Conservation (phyloP, 805 yeast genomes). For the Pichia cabralensis region DNA sequence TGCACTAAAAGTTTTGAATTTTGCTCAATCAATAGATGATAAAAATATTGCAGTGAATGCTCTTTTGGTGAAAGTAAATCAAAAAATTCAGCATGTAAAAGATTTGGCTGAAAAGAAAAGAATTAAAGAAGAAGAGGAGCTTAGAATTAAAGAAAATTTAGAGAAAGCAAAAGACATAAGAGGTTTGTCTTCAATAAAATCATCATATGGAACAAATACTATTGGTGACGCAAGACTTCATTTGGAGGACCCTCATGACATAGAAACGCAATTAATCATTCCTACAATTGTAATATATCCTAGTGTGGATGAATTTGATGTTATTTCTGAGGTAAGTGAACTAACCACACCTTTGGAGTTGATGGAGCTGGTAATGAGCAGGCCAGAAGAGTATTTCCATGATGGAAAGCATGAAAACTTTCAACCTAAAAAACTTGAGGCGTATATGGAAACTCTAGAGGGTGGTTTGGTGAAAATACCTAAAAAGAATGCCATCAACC, state of each 20-base stretch:
- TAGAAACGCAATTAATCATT: conserved; percentile 68
- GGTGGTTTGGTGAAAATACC: conserved; percentile 88
- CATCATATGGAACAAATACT: conserved; percentile 46
- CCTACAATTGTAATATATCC: conserved; percentile 82
- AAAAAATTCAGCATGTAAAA: conserved; percentile 17
- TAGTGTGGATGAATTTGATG: conserved; percentile 74
- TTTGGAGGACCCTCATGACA: conserved; percentile 56
- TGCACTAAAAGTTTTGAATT: conserved; percentile 52
- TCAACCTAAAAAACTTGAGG: conserved; percentile 47
- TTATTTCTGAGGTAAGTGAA: conserved; percentile 67
- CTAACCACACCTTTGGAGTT: conserved; percentile 55
- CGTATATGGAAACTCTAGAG: conserved; percentile 68
- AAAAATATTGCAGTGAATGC: conserved; percentile 46
- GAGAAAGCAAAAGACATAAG: conserved; percentile 54
- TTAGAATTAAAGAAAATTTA: conserved; percentile 34
- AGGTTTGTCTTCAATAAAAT: conserved; percentile 39
- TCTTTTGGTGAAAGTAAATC: conserved; percentile 32
- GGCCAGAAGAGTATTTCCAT: conserved; percentile 63
- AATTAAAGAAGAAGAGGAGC: conserved; percentile 27
- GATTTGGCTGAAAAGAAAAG: conserved; percentile 23
- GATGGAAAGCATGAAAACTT: conserved; percentile 55
- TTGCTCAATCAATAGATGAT: conserved; percentile 54
- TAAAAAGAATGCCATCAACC: conserved; percentile 56
- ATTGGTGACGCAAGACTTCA: conserved; percentile 42
- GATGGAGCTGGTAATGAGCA: conserved; percentile 46